These are phyloP conservation scores for Ceratocystis cubensis DNA, from an alignment of 2,329 filamentous ascomycete genomes.

Conservation along the genomic window DNA sequence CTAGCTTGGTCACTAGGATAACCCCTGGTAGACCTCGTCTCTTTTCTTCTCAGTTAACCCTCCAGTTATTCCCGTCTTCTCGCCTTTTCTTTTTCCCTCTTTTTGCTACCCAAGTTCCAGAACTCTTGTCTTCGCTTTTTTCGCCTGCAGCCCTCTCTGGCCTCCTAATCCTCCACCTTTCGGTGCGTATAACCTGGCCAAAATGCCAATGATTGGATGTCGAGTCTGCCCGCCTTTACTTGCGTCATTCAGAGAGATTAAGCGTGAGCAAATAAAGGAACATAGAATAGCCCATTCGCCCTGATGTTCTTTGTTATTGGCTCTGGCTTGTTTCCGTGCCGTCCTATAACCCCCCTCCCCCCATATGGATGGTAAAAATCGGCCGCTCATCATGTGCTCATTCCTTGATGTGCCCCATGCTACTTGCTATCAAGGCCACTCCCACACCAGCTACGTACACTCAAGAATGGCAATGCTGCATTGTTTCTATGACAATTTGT, in stretches of 20 bases:
- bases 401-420: no score
- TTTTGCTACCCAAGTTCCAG: background rate
- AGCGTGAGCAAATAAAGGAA: background rate
- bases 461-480: no score
- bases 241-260: conserved; percentile 5
- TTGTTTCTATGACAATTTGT: no score
- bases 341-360: no score
- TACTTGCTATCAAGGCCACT: no score
- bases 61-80: background rate
- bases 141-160: background rate
- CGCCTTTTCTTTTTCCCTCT: background rate
- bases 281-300: background rate
- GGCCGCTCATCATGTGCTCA: no score
- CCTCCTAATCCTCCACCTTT: background rate
- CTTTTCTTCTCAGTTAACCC: background rate
- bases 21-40: background rate
- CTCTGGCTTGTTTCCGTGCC: no score
- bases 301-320: background rate
- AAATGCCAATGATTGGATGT: background rate
- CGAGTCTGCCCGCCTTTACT: background rate
- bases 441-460: no score
- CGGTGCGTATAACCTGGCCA: background rate
- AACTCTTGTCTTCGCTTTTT: background rate
- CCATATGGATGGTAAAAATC: no score
- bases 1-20: background rate